Conservation (phyloP, 352 stramenopile species). For the Peronospora destructor region DNA sequence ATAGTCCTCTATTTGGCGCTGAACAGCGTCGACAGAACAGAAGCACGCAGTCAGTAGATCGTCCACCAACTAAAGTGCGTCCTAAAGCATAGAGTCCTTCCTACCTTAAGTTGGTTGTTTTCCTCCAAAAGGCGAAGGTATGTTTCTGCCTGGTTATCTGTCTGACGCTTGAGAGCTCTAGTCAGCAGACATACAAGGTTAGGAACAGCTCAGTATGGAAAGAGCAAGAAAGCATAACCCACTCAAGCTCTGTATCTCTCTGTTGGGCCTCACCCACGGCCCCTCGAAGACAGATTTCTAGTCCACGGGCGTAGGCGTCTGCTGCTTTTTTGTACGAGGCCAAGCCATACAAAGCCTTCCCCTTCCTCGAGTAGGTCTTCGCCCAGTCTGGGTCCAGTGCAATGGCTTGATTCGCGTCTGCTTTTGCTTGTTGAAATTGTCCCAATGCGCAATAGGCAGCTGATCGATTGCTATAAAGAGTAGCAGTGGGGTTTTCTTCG, state of each 20-base stretch:
- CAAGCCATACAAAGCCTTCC: constrained; percentile 71
- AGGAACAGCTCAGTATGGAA: background rate
- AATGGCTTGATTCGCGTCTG: constrained; percentile 57
- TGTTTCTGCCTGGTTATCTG: constrained; percentile 54
- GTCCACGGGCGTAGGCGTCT: constrained; percentile 62
- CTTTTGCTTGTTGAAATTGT: constrained; percentile 39
- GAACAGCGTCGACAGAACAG: background rate
- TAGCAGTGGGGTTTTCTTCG: constrained; percentile 43
- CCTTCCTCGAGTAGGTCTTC: constrained; percentile 72
- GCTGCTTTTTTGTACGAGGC: constrained; percentile 55
- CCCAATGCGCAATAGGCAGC: constrained; percentile 62
- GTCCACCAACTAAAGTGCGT: background rate
- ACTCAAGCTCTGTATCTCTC: constrained; percentile 70
- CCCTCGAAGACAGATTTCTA: constrained; percentile 68
- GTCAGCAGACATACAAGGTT: background rate
- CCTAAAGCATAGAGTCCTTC: constrained; percentile 1
- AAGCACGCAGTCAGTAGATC: background rate
- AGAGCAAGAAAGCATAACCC: constrained; percentile 3
- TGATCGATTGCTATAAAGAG: constrained; percentile 75
- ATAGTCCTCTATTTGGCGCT: constrained; percentile 73
- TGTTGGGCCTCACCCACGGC: constrained; percentile 57
- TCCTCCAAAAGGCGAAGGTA: constrained; percentile 74
- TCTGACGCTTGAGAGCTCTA: constrained; percentile 63
- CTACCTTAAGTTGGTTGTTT: constrained; percentile 65
- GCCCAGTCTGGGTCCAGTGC: constrained; percentile 57